Evolutionary conservation across 306 rosid species (phyloP).

Genomic region (Carpinus fangiana): DNA sequence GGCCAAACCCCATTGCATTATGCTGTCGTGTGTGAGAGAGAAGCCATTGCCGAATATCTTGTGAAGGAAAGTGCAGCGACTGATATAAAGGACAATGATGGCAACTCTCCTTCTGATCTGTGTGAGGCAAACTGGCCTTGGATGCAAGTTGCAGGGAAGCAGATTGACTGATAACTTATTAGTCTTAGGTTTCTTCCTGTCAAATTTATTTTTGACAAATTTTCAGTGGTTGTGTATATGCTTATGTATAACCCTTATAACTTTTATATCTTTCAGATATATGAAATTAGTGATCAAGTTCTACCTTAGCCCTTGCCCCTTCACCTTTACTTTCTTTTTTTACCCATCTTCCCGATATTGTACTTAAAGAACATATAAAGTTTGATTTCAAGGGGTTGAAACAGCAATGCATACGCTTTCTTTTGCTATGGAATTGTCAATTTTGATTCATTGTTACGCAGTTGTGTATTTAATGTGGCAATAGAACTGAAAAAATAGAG

Average conservation of each 20-base stretch:
- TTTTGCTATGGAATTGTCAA: not conserved
- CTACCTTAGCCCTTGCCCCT: not conserved
- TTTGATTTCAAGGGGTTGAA: not conserved
- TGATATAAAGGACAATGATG: constrained; percentile 70
- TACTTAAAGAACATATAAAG: not conserved
- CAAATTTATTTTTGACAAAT: constrained; percentile 24
- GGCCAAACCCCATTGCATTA: constrained; percentile 94
- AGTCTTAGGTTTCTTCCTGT: constrained; percentile 32
- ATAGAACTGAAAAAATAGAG: not conserved
- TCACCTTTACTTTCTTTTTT: not conserved
- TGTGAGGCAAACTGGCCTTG: constrained; percentile 80
- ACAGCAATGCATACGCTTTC: not conserved
- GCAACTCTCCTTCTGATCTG: constrained; percentile 63
- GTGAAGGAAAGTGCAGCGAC: constrained; percentile 78
- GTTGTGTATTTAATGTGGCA: not conserved
- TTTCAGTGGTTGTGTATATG: constrained; percentile 52
- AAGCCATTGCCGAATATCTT: constrained; percentile 77
- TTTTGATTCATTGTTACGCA: not conserved
- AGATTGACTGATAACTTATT: constrained; percentile 33
- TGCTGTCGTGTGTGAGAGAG: constrained; percentile 84
- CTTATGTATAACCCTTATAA: constrained; percentile 31
- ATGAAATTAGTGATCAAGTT: not conserved
- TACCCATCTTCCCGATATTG: not conserved
- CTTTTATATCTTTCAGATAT: constrained; percentile 15
- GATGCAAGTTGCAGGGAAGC: constrained; percentile 49